Percentiles rank a stretch among this genome's conserved stretches.
phyloP scores from a whole-genome alignment of 2,329 filamentous ascomycete genomes.

The Phyllosticta ampelicida region DNA sequence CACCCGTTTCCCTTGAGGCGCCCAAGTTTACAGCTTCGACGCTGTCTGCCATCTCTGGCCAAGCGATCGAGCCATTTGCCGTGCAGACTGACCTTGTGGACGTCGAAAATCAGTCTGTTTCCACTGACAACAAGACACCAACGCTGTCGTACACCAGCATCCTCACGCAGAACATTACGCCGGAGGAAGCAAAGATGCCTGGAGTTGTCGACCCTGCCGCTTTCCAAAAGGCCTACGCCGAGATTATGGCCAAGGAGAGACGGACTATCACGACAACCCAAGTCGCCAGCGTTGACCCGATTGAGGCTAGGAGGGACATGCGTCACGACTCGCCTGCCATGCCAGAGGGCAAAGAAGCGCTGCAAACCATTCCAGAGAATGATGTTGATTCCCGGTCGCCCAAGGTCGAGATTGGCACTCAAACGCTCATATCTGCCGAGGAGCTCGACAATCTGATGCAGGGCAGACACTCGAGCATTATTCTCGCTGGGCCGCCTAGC shows the following conservation, averaged over 20 bases:
- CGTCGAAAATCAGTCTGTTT: slow-evolving; percentile 14
- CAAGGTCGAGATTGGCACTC: slow-evolving; percentile 41
- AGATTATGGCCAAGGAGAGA: slow-evolving; percentile 6
- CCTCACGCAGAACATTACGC: slow-evolving; percentile 20
- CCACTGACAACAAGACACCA: slow-evolving; percentile 9
- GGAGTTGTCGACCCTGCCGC: slow-evolving; percentile 1
- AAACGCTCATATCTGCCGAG: slow-evolving; percentile 73
- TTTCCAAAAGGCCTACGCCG: not conserved
- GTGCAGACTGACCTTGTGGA: not conserved
- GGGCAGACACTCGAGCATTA: not conserved
- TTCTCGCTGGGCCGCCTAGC: slow-evolving; percentile 24
- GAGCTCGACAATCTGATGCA: slow-evolving; percentile 68
- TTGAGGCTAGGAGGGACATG: not conserved
- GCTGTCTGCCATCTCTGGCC: slow-evolving; percentile 1
- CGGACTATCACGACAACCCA: not conserved
- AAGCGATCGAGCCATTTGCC: slow-evolving; percentile 4
- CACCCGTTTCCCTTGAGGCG: not conserved
- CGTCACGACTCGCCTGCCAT: not conserved
- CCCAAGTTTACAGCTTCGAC: not conserved
- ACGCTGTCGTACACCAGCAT: slow-evolving; percentile 20
- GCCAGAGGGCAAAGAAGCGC: not conserved
- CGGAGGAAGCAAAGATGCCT: slow-evolving; percentile 20
- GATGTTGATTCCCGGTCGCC: slow-evolving; percentile 13
- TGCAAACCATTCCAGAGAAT: slow-evolving; percentile 1
- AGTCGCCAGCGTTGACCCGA: slow-evolving; percentile 1